Percentiles rank a stretch among this genome's conserved stretches.
phyloP scores from a whole-genome alignment of 1,284 basidiomycete species.

The Ceratobasidium sp. region DNA sequence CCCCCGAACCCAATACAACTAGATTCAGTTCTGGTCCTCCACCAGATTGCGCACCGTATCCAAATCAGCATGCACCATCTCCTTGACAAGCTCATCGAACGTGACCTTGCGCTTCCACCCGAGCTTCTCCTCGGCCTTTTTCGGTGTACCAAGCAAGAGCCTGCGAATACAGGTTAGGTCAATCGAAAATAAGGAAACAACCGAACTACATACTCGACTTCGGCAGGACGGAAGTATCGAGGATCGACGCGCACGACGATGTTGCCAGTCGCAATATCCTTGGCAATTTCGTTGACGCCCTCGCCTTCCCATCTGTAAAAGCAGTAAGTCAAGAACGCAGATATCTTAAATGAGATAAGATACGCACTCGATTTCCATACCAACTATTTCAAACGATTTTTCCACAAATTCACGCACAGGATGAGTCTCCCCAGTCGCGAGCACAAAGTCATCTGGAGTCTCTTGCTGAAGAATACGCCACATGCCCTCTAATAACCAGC shows the following conservation, averaged over 20 bases:
- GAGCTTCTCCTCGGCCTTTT: slow-evolving; percentile 85
- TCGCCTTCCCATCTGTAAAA: slow-evolving; percentile 76
- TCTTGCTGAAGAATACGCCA: slow-evolving; percentile 94
- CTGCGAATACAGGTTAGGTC: slow-evolving; percentile 60
- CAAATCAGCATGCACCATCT: slow-evolving; percentile 90
- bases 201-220: slow-evolving; percentile 82
- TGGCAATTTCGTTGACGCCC: slow-evolving; percentile 81
- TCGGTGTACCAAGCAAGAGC: slow-evolving; percentile 82
- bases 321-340: slow-evolving; percentile 25
- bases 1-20: not conserved
- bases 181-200: slow-evolving; percentile 6
- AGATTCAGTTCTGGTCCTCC: slow-evolving; percentile 79
- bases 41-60: slow-evolving; percentile 76
- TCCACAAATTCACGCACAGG: slow-evolving; percentile 91
- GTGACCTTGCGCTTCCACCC: slow-evolving; percentile 88
- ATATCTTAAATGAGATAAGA: slow-evolving; percentile 1
- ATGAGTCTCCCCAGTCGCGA: slow-evolving; percentile 94
- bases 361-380: slow-evolving; percentile 73
- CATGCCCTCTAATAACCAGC: slow-evolving; percentile 79
- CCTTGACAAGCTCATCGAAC: slow-evolving; percentile 85
- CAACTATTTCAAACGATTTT: slow-evolving; percentile 80
- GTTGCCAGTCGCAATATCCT: slow-evolving; percentile 73
- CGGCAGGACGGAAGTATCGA: slow-evolving; percentile 88
- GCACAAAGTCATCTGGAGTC: slow-evolving; percentile 85
- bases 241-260: slow-evolving; percentile 85